Conservation (phyloP, 2,329 filamentous ascomycete species). For the Sporothrix brasiliensis region DNA sequence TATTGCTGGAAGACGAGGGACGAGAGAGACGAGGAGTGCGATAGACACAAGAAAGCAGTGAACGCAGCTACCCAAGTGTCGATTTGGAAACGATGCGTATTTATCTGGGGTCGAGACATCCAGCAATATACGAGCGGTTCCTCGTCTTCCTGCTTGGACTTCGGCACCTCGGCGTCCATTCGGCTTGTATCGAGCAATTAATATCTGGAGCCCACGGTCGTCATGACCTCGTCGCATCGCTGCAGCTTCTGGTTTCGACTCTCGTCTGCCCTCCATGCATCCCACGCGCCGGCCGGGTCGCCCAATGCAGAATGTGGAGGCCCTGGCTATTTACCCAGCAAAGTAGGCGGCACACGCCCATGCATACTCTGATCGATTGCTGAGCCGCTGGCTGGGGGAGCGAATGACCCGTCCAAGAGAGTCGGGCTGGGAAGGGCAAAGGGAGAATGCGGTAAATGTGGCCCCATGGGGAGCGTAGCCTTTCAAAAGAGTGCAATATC, state of each 20-base stretch:
- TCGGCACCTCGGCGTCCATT: background rate
- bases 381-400: background rate
- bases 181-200: background rate
- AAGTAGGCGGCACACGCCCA: background rate
- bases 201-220: background rate
- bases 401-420: slow-evolving; percentile 1
- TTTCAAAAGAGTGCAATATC: background rate
- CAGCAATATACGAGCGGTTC: background rate
- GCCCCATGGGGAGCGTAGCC: background rate
- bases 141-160: background rate
- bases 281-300: background rate
- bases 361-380: background rate
- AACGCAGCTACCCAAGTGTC: background rate
- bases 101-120: background rate
- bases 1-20: background rate
- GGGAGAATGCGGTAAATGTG: background rate
- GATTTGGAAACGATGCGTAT: background rate
- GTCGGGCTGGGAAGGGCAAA: background rate
- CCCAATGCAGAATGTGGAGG: background rate
- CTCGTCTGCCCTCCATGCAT: background rate
- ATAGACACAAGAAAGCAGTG: background rate
- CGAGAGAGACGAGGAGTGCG: background rate
- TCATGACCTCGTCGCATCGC: background rate
- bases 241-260: background rate
- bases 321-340: slow-evolving; percentile 9